Percentiles rank a stretch among this genome's conserved stretches.
phyloP scores from a whole-genome alignment of 805 yeast genomes.

The Suhomyces vadensis region DNA sequence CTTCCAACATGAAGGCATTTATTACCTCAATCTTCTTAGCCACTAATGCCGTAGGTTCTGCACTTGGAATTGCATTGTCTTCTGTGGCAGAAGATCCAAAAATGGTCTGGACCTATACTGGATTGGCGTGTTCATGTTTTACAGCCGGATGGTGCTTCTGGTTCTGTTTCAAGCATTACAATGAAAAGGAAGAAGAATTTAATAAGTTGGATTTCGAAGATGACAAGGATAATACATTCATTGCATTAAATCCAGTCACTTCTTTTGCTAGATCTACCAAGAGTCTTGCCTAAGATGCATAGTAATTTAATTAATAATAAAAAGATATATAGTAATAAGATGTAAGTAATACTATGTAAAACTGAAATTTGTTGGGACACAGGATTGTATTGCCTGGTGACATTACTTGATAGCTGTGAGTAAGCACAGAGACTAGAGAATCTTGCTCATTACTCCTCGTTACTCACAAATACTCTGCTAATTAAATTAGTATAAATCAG shows the following conservation, averaged over 20 bases:
- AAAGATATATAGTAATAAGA: no score
- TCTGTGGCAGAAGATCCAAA: constrained; percentile 68
- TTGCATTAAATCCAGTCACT: no score
- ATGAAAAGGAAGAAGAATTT: constrained; percentile 55
- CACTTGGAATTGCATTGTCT: constrained; percentile 69
- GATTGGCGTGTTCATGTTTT: constrained; percentile 60
- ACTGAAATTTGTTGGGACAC: no score
- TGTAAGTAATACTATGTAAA: no score
- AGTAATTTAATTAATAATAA: no score
- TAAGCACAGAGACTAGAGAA: no score
- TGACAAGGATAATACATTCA: no score
- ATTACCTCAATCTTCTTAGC: constrained; percentile 64
- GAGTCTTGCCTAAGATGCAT: constrained; percentile 8
- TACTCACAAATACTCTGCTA: no score
- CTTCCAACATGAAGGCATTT: constrained; percentile 62
- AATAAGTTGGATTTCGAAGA: constrained; percentile 47
- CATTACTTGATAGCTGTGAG: no score
- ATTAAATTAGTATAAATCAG: no score
- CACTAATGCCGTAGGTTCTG: constrained; percentile 73
- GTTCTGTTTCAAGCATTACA: constrained; percentile 55
- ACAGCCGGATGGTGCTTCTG: constrained; percentile 63
- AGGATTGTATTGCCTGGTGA: no score
- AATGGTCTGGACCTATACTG: constrained; percentile 65
- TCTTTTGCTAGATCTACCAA: constrained; percentile 15
- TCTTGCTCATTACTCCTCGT: no score